Evolutionary conservation across 371 early-diverging fungal genomes (phyloP), one percentile per base, ranked within the genome.

Genomic region (Cokeromyces recurvatus): DNA sequence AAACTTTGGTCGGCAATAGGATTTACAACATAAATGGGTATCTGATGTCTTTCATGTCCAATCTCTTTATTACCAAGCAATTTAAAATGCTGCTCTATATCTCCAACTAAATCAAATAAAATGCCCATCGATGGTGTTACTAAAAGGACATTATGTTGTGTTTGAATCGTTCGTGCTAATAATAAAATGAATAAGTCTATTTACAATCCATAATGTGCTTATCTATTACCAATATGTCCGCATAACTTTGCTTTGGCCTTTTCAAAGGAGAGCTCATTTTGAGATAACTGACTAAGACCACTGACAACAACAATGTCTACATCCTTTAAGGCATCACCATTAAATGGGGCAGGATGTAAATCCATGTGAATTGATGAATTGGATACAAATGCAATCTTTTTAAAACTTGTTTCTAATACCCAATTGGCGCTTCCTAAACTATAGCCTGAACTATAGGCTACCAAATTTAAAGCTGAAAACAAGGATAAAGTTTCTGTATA

Each of bases 1-100:
- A 91, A 62, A 9, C 91, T 84, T 22, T 74, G 74, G 25, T 89
- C 82, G 1, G 90, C 91, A 8, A 89, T 74, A 0, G 90, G 87
- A 15, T 87, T 86, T 2, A 86, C 71, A 42, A 90, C 71, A 45
- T 88, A 84, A 21, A 89, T 77, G 5, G 82, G 84, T 14, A 79
- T 71, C 16, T 79, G 59, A 17, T 64, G 58, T 31, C 47, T 32
- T 17, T 59, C 63, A 22, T 32, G 38, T 2, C 74, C 69, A 34
- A 71, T 51, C 27, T 63, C 55, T 48, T 38, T 38, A 5, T 8
- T 29, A 2, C 82, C 85, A 38, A 77, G 57, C 4, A 75, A 57
- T 32, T 59, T 59, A 14, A 87, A 51, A 32, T 81, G 72, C 24
- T 72, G 57, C 9, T 77, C 65, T 3, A 89, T 55, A 19, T 77